These are phyloP conservation scores for Parastagonospora avenae DNA, from an alignment of 2,329 filamentous ascomycete genomes.

Conservation along the genomic window DNA sequence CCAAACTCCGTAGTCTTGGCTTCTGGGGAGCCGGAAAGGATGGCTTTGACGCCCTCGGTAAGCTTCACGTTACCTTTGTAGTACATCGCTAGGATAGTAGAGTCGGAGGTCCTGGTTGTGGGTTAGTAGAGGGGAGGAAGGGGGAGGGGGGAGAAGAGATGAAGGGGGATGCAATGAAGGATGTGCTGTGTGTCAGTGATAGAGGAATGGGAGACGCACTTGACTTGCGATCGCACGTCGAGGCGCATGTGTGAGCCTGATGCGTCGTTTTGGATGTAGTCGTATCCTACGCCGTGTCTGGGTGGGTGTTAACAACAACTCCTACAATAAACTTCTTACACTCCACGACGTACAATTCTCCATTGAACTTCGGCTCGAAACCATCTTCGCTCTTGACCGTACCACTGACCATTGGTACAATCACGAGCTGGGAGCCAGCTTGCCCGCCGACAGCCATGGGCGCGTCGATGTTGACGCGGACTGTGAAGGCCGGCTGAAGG, in stretches of 20 bases:
- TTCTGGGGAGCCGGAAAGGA: conserved; percentile 23
- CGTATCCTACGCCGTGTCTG: conserved; percentile 38
- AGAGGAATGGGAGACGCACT: conserved; percentile 15
- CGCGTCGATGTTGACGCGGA: conserved; percentile 35
- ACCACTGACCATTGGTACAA: conserved; percentile 37
- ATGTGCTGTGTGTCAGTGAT: background rate
- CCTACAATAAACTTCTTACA: background rate
- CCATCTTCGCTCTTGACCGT: conserved; percentile 38
- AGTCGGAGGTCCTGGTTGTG: conserved; percentile 19
- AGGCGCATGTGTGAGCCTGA: conserved; percentile 32
- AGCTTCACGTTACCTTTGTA: conserved; percentile 38
- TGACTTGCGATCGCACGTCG: conserved; percentile 34
- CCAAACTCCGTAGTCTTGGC: conserved; percentile 38
- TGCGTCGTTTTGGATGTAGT: conserved; percentile 40
- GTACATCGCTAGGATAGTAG: conserved; percentile 38
- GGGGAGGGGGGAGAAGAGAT: background rate
- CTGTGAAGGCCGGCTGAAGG: conserved; percentile 38
- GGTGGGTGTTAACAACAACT: background rate
- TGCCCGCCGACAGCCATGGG: conserved; percentile 33
- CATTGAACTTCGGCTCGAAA: conserved; percentile 35
- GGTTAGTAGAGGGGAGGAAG: background rate
- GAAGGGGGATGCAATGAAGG: background rate
- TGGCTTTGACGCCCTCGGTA: conserved; percentile 27
- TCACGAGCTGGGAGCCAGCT: conserved; percentile 24
- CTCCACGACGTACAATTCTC: conserved; percentile 22